Evolutionary conservation across 2,329 filamentous ascomycete species (phyloP).

Genomic region (Chaetomiaceae sp.): DNA sequence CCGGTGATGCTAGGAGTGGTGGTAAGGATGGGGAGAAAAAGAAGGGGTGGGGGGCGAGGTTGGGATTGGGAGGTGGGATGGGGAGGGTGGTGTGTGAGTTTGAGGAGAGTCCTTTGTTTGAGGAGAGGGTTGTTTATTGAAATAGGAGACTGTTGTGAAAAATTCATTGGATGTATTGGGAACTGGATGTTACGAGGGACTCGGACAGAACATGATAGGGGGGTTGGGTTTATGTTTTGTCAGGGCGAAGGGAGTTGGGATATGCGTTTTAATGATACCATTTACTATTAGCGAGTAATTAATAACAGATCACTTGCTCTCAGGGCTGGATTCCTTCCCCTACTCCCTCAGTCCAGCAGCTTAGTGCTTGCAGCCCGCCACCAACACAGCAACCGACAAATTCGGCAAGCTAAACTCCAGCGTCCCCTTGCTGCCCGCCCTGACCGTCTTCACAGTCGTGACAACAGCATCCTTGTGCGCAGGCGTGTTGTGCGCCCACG

Average conservation of each 20-base stretch:
- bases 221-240: too few relatives aligned
- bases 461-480: conserved; percentile 48
- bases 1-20: conserved; percentile 23
- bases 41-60: conserved; percentile 17
- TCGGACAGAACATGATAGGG: too few relatives aligned
- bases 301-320: too few relatives aligned
- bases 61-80: conserved; percentile 18
- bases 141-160: too few relatives aligned
- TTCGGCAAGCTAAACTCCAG: conserved; percentile 52
- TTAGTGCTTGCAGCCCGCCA: too few relatives aligned
- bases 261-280: too few relatives aligned
- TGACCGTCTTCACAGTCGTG: conserved; percentile 36
- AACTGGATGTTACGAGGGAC: too few relatives aligned
- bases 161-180: too few relatives aligned
- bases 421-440: conserved; percentile 41
- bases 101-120: conserved; percentile 27
- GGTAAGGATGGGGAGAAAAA: conserved; percentile 13
- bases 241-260: too few relatives aligned
- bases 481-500: conserved; percentile 43
- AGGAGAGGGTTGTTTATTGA: conserved; percentile 25
- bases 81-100: conserved; percentile 24
- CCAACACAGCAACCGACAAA: conserved; percentile 53
- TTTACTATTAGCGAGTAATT: too few relatives aligned
- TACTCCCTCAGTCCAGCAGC: too few relatives aligned
- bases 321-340: too few relatives aligned